Evolutionary conservation across 1,284 basidiomycete species (phyloP), one percentile per base, ranked within the genome.

Genomic region (Tilletia caries): DNA sequence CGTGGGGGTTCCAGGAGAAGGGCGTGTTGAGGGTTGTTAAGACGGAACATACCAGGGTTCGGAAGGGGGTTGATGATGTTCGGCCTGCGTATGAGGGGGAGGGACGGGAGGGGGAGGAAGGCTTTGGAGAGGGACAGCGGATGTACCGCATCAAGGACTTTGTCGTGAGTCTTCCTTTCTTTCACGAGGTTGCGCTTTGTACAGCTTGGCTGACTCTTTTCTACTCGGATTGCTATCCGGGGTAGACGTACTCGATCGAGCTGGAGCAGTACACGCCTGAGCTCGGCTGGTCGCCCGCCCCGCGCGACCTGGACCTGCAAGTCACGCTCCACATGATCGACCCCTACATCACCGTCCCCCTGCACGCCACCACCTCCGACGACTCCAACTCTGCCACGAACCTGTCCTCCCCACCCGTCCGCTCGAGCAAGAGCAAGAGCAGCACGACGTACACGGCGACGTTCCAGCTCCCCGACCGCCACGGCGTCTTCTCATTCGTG

Each of bases 321-420:
- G 87, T 98, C 67, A 93, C 95, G 76, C 96, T 98, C 83, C 93
- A 92, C 33, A 98, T 98, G 95, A 89, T 98, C 52, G 96, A 98
- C 84, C 95, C 81, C 0, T 81, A 79, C 71, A 75, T 82, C 58
- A 81, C 79, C 1, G 72, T 73, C 0, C 68, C 72, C 23, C 75
- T 81, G 1, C 29, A 70, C 18, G 68, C 77, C 74, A 32, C 67
- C 67, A 29, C 64, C 64, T 13, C 5, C 71, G 58, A 64, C 64
- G 4, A 72, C 70, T 32, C 33, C 50, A 27, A 33, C 25, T 46
- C 69, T 20, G 33, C 54, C 10, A 18, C 15, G 33, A 67, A 37
- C 27, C 12, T 87, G 88, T 33, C 44, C 66, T 58, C 23, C 71
- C 84, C 46, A 58, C 37, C 37, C 37, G 15, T 15, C 37, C 29